Percentiles rank a stretch among this genome's conserved stretches.
Conservation (phyloP, 176 grass and related monocot genomes). For the Ensete ventricosum region DNA sequence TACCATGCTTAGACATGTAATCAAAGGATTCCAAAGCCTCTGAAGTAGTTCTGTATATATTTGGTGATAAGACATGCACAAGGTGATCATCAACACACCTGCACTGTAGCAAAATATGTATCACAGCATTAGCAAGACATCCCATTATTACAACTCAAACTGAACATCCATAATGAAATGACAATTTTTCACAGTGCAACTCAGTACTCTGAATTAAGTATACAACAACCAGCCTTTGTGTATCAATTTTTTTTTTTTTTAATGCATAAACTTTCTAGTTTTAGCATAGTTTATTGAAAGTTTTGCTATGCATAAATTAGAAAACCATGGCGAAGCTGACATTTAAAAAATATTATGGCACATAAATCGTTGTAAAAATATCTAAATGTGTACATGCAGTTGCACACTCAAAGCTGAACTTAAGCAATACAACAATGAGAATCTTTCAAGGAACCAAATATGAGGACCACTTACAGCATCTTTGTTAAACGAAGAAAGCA, state of each 20-base stretch:
- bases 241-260: not conserved
- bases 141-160: not conserved
- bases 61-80: constrained; percentile 82
- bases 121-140: not conserved
- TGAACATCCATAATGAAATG: no score
- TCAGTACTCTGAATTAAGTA: no score
- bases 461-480: no score
- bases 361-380: not conserved
- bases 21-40: constrained; percentile 96
- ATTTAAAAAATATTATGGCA: not conserved
- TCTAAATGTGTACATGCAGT: not conserved
- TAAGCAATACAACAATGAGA: no score
- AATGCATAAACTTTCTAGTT: not conserved
- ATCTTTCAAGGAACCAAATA: no score
- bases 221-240: no score
- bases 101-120: constrained; percentile 16
- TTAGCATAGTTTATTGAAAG: not conserved
- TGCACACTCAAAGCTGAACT: no score
- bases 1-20: constrained; percentile 87
- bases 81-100: constrained; percentile 95
- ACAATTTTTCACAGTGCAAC: no score
- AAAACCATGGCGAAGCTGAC: not conserved
- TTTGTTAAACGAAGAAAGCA: no score
- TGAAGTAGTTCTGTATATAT: constrained; percentile 77
- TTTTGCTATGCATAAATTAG: not conserved